Evolutionary conservation across 2,329 filamentous ascomycete species (phyloP), one percentile per base, ranked within the genome.

Genomic region (Cladophialophora immunda): DNA sequence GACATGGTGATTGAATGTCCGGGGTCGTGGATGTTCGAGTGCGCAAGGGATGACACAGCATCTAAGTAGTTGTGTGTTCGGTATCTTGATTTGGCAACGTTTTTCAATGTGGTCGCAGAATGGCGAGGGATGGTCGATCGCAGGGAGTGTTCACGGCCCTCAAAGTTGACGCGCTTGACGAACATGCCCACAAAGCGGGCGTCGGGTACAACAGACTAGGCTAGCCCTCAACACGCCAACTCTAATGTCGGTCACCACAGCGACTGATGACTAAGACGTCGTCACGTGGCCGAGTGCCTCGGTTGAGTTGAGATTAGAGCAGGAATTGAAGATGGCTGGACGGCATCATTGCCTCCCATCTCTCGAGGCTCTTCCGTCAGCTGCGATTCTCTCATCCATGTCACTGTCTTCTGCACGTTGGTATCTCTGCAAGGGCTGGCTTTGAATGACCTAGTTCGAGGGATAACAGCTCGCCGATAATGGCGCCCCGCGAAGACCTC

Each of bases 401-500:
- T 25, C n/a, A 15, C 13, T 25, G 45, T 50, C n/a, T 22, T 8
- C 45, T 50, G 22, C 19, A 7, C 13, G 19, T 11, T 22, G 45
- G 45, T 25, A 25, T 25, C 45, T 13, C 4, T 15, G 5, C 19
- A 50, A 11, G 9, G 9, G 2, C 11, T 19, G 8, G 13, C 41
- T 52, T 60, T 45, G 58, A 29, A 60, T 34, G 32, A 58, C 8
- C 11, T 59, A 45, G 56, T 30, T 59, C 17, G 56, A 59, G 3
- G 6, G 38, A 17, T 17, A 47, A n/a, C 13, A 54, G 17, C 19
- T 29, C 36, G 19, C 34, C 60, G 62, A 67, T 70, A 80, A 94
- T 89, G 85, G 90, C 94, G 84, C 93, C 97, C 83, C 93, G 95
- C 78, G 94, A 98, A 88, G 94, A 98, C 79, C 84, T 97, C 71